These are phyloP conservation scores for Fusarium citri DNA, from an alignment of 2,329 filamentous ascomycete species.

Conservation along the genomic window DNA sequence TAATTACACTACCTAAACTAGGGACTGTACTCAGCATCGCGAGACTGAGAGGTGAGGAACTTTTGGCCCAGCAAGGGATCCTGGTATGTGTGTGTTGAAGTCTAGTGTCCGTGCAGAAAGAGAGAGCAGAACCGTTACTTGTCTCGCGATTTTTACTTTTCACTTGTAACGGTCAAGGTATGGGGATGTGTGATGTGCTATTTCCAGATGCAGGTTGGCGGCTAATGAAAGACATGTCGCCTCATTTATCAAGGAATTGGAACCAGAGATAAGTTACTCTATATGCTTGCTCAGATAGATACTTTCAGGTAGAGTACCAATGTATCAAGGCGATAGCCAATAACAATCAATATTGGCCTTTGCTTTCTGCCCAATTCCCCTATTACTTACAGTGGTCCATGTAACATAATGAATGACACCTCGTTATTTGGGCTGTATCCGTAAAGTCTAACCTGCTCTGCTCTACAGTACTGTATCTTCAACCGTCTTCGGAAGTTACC, in stretches of 20 bases:
- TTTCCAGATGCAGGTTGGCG: constrained; percentile 5
- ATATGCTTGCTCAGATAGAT: not conserved
- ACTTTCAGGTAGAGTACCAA: not conserved
- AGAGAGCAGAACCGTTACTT: constrained; percentile 18
- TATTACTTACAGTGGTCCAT: constrained; percentile 14
- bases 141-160: constrained; percentile 17
- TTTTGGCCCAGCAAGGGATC: constrained; percentile 30
- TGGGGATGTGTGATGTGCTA: constrained; percentile 8
- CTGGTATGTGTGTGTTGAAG: constrained; percentile 7
- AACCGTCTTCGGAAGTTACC: constrained; percentile 34
- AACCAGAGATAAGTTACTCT: not conserved
- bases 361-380: not conserved
- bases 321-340: not conserved
- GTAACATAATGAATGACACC: constrained; percentile 26
- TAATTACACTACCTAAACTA: not conserved
- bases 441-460: constrained; percentile 18
- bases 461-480: not conserved
- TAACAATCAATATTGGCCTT: not conserved
- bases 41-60: constrained; percentile 15
- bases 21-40: not conserved
- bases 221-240: not conserved
- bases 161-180: constrained; percentile 1
- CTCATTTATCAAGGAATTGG: constrained; percentile 7
- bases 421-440: constrained; percentile 6
- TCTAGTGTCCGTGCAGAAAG: constrained; percentile 22